Evolutionary conservation across 176 grass and related monocot genomes (phyloP).

Genomic region (Aegilops longissima): DNA sequence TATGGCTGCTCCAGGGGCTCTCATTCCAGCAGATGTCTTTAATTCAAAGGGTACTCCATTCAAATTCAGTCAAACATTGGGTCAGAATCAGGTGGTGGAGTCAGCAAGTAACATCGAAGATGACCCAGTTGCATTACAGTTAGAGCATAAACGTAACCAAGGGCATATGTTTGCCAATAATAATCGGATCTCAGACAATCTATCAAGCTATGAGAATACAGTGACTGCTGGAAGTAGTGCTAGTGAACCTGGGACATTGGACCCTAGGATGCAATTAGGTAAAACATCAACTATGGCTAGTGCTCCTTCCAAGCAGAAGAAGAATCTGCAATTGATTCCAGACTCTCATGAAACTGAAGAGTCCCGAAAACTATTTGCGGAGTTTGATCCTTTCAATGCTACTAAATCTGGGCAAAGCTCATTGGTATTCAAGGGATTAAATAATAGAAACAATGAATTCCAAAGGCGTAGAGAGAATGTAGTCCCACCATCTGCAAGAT

Average conservation of each 20-base stretch:
- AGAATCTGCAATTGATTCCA: slow-evolving; percentile 33
- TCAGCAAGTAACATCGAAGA: slow-evolving; percentile 33
- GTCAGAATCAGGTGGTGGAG: slow-evolving; percentile 22
- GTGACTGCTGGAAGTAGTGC: slow-evolving; percentile 34
- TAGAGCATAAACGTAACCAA: slow-evolving; percentile 24
- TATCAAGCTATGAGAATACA: slow-evolving; percentile 35
- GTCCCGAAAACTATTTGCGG: slow-evolving; percentile 61
- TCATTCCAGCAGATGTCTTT: slow-evolving; percentile 79
- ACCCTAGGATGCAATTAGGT: slow-evolving; percentile 42
- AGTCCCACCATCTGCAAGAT: slow-evolving; percentile 53
- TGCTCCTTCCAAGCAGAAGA: slow-evolving; percentile 56
- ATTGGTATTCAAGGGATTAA: slow-evolving; percentile 28
- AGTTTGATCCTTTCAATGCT: slow-evolving; percentile 60
- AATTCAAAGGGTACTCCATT: slow-evolving; percentile 69
- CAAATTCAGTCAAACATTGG: slow-evolving; percentile 38
- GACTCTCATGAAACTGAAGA: slow-evolving; percentile 50
- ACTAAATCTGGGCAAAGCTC: slow-evolving; percentile 37
- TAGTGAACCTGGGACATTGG: slow-evolving; percentile 35
- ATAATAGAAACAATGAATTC: slow-evolving; percentile 50
- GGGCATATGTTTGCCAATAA: slow-evolving; percentile 26
- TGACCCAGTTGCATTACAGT: slow-evolving; percentile 30
- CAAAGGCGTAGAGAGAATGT: slow-evolving; percentile 73
- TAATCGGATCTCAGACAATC: slow-evolving; percentile 41
- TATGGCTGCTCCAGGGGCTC: slow-evolving; percentile 87
- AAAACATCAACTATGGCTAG: slow-evolving; percentile 45